Conservation (phyloP, 768 basidiomycete genomes). For the Russula abietina region DNA sequence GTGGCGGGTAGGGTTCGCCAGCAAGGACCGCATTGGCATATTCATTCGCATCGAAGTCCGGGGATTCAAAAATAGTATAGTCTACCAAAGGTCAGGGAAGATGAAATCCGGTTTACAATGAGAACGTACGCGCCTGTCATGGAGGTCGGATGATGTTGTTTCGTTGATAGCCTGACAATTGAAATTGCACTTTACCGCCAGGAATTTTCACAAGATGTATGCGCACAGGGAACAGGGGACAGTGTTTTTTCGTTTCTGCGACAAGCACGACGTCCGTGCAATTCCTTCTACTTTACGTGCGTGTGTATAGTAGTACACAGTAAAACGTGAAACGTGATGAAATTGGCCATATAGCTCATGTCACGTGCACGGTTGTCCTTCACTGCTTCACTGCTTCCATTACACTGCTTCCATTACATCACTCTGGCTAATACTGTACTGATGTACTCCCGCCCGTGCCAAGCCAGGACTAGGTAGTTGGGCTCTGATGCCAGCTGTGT, state of each 20-base stretch:
- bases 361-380: neutral
- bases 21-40: conserved; percentile 90
- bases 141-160: neutral
- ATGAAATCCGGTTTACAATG: neutral
- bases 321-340: no score
- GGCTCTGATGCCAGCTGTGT: neutral
- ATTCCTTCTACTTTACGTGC: neutral
- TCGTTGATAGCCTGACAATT: neutral
- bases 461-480: no score
- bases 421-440: no score
- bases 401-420: no score
- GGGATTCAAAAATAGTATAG: conserved; percentile 65
- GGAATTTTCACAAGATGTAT: neutral
- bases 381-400: no score
- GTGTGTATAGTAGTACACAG: no score
- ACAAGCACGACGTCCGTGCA: neutral
- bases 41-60: conserved; percentile 79
- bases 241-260: neutral
- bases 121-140: conserved; percentile 25
- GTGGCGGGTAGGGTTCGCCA: conserved; percentile 64
- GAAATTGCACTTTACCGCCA: neutral
- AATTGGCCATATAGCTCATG: no score
- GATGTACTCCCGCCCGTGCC: no score
- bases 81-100: conserved; percentile 39
- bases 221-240: neutral